A percentile compares a stretch with the other conserved stretches of the same genome.
These are phyloP conservation scores for Daldinia sp. DNA, from an alignment of 2,329 filamentous ascomycete genomes.

Conservation along the genomic window DNA sequence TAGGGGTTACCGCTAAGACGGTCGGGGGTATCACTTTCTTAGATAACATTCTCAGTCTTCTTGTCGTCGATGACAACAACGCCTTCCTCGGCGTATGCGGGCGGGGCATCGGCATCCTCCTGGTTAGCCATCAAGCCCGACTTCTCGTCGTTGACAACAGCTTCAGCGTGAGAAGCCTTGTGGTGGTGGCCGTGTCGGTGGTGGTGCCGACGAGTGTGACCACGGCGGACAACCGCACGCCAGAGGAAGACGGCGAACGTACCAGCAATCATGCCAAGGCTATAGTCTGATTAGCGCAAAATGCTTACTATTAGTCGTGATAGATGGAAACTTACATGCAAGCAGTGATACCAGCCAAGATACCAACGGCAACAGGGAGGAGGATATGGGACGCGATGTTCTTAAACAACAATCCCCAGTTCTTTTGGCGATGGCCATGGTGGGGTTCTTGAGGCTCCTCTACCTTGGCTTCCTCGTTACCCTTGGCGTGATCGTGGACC, in stretches of 20 bases:
- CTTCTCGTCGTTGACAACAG: constrained; percentile 58
- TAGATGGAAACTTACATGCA: constrained; percentile 62
- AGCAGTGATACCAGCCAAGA: constrained; percentile 72
- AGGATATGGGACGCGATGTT: constrained; percentile 69
- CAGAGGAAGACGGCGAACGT: constrained; percentile 67
- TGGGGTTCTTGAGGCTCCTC: neutral
- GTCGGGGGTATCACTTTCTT: constrained; percentile 35
- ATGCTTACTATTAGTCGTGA: neutral
- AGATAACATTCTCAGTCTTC: constrained; percentile 43
- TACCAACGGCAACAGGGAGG: constrained; percentile 72
- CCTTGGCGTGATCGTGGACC: constrained; percentile 4
- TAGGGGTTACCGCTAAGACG: constrained; percentile 5
- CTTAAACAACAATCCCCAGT: constrained; percentile 59
- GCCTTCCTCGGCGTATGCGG: constrained; percentile 44
- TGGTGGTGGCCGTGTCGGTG: constrained; percentile 46
- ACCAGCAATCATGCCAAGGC: constrained; percentile 71
- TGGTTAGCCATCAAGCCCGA: constrained; percentile 56
- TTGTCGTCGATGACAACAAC: constrained; percentile 38
- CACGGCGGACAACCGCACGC: constrained; percentile 62
- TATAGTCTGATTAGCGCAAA: constrained; percentile 46
- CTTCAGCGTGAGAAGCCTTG: constrained; percentile 52
- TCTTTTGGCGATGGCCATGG: constrained; percentile 43
- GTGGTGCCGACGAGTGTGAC: constrained; percentile 45
- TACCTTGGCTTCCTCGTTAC: constrained; percentile 15
- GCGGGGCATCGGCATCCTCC: constrained; percentile 45